Percentiles rank a stretch among this genome's conserved stretches.
phyloP scores from a whole-genome alignment of 208 protist genomes.

The Wallacemonas sp. region DNA sequence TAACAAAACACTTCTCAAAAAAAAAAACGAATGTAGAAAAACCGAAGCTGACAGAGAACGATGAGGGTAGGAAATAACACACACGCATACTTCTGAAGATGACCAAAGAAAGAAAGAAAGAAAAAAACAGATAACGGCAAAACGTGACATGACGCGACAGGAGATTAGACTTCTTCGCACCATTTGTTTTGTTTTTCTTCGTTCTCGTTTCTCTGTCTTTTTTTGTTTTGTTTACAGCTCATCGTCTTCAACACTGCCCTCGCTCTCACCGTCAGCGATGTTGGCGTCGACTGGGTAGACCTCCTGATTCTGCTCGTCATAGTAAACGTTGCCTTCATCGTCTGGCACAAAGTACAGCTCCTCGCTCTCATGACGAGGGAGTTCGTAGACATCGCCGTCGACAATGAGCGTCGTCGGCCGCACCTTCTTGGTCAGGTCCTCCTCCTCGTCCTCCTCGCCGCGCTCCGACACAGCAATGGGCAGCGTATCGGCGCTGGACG shows the following conservation, averaged over 20 bases:
- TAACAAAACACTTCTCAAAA: conserved; percentile 3
- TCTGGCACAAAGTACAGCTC: conserved; percentile 18
- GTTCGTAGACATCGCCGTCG: conserved; percentile 35
- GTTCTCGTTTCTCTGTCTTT: conserved; percentile 9
- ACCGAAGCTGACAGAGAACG: conserved; percentile 11
- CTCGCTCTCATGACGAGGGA: conserved; percentile 20
- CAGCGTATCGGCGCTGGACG: conserved; percentile 40
- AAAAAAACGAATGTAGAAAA: conserved; percentile 19
- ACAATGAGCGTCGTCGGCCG: conserved; percentile 34
- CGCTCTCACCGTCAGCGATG: conserved; percentile 1
- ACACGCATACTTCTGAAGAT: background rate
- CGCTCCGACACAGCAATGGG: conserved; percentile 45
- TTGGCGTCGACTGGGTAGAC: background rate
- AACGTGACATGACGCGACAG: no score
- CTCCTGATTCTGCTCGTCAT: conserved; percentile 22
- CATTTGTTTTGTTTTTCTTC: no score
- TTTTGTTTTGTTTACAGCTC: conserved; percentile 7
- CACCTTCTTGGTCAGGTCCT: conserved; percentile 38
- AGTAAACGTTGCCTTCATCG: conserved; percentile 26
- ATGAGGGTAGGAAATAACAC: background rate
- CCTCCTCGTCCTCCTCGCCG: conserved; percentile 31
- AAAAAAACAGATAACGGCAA: no score
- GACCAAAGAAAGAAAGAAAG: background rate
- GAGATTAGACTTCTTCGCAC: no score
- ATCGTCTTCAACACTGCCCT: conserved; percentile 4